These are phyloP conservation scores for Verbascum thapsus DNA, from an alignment of 257 asterid species.

Conservation along the genomic window DNA sequence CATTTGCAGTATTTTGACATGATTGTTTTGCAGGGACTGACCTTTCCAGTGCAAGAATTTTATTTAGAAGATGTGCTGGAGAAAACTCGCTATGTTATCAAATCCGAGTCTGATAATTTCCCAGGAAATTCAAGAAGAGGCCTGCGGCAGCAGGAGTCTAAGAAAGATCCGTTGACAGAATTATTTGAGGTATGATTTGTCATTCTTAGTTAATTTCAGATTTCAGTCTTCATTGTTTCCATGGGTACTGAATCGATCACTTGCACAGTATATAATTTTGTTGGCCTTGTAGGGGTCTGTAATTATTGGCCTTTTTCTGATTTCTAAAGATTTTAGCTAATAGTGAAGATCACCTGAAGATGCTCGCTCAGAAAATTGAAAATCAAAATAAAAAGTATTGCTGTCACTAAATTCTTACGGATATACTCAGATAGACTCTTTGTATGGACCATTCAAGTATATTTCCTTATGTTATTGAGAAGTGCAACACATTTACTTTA, in stretches of 20 bases:
- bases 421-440: conserved; percentile 2
- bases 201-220: conserved; percentile 12
- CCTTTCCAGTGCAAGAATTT: conserved; percentile 82
- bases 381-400: neutral
- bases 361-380: neutral
- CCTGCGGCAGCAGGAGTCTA: conserved; percentile 61
- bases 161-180: conserved; percentile 75
- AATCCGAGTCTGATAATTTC: conserved; percentile 50
- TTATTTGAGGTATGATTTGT: conserved; percentile 68
- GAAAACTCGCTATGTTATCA: conserved; percentile 63
- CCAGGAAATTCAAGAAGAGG: conserved; percentile 74
- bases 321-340: too few species aligned
- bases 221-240: neutral
- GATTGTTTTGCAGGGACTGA: conserved; percentile 71
- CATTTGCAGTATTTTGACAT: conserved; percentile 10
- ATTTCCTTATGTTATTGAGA: neutral
- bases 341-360: conserved; percentile 4
- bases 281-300: too few species aligned
- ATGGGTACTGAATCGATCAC: conserved; percentile 20
- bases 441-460: conserved; percentile 3
- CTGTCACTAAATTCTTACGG: neutral
- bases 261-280: conserved; percentile 20
- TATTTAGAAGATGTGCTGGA: conserved; percentile 90
- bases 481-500: neutral
- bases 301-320: neutral